These are phyloP conservation scores for Darksidea phi DNA, from an alignment of 495 filamentous ascomycete genomes.

Conservation along the genomic window DNA sequence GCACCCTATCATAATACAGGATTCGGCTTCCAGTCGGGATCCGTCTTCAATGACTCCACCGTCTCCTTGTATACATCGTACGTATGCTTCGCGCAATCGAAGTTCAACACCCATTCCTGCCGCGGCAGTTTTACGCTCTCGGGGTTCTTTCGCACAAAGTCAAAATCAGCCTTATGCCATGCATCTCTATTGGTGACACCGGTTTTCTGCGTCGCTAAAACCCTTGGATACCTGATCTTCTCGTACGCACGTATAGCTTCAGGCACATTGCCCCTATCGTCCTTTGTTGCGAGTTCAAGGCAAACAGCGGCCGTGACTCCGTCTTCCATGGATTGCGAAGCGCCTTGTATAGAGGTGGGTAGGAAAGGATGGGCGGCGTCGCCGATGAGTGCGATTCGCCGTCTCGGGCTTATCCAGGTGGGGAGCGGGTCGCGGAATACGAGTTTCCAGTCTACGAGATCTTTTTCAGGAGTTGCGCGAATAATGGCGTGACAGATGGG, in stretches of 20 bases:
- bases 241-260: constrained; percentile 38
- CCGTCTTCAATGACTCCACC: constrained; percentile 16
- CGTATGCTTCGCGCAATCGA: constrained; percentile 40
- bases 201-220: constrained; percentile 38
- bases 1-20: constrained; percentile 19
- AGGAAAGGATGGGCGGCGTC: constrained; percentile 45
- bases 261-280: constrained; percentile 17
- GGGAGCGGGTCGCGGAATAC: constrained; percentile 42
- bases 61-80: constrained; percentile 36
- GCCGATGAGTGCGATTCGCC: constrained; percentile 38
- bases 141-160: constrained; percentile 42
- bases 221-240: constrained; percentile 41
- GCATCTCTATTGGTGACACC: constrained; percentile 40
- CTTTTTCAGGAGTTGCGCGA: constrained; percentile 37
- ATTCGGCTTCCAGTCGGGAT: constrained; percentile 15
- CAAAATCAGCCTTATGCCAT: constrained; percentile 44
- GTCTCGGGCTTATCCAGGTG: constrained; percentile 38
- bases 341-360: constrained; percentile 43
- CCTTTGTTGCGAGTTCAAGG: constrained; percentile 27
- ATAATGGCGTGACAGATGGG: constrained; percentile 42
- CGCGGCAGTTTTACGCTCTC: constrained; percentile 39
- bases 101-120: constrained; percentile 40
- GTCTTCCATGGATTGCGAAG: constrained; percentile 45
- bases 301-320: constrained; percentile 40
- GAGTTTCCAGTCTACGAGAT: constrained; percentile 43